Evolutionary conservation across 305 asterid genomes (phyloP).

Genomic region (Fraxinus nigra): DNA sequence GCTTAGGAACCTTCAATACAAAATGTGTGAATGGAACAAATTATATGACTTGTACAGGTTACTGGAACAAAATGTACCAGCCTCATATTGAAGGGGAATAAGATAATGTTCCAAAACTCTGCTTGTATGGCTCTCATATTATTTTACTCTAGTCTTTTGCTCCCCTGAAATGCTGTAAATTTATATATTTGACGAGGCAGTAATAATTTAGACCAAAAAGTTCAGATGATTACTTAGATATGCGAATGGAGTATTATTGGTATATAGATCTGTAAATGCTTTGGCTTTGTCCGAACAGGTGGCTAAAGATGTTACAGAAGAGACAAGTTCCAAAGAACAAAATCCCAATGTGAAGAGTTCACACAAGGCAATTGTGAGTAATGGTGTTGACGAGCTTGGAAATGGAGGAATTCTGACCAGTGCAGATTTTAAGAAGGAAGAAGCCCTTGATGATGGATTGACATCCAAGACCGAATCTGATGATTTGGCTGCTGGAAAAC

Average conservation of each 20-base stretch:
- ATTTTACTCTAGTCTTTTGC: background rate
- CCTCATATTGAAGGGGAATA: background rate
- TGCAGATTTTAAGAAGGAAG: slow-evolving; percentile 38
- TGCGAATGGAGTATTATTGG: background rate
- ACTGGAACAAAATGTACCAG: background rate
- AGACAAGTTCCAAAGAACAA: slow-evolving; percentile 33
- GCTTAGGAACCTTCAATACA: background rate
- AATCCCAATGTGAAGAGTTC: slow-evolving; percentile 33
- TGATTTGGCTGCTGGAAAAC: slow-evolving; percentile 40
- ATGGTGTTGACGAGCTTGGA: slow-evolving; percentile 41
- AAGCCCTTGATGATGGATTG: slow-evolving; percentile 31
- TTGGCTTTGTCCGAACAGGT: slow-evolving; percentile 25
- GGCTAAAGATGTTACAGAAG: slow-evolving; percentile 39
- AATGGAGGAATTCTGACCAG: slow-evolving; percentile 33
- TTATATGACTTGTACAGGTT: background rate
- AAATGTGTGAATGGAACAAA: background rate
- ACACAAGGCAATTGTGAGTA: slow-evolving; percentile 44
- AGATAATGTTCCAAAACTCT: background rate
- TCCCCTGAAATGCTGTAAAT: background rate
- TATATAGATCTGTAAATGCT: slow-evolving; percentile 7
- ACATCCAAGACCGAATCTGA: slow-evolving; percentile 36
- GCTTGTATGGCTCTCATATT: background rate
- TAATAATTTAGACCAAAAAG: background rate
- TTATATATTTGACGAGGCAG: background rate
- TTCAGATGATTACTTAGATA: background rate